A percentile compares a stretch with the other conserved stretches of the same genome.
Conservation (phyloP, 441 rosid species). For the Croton laevigatus region DNA sequence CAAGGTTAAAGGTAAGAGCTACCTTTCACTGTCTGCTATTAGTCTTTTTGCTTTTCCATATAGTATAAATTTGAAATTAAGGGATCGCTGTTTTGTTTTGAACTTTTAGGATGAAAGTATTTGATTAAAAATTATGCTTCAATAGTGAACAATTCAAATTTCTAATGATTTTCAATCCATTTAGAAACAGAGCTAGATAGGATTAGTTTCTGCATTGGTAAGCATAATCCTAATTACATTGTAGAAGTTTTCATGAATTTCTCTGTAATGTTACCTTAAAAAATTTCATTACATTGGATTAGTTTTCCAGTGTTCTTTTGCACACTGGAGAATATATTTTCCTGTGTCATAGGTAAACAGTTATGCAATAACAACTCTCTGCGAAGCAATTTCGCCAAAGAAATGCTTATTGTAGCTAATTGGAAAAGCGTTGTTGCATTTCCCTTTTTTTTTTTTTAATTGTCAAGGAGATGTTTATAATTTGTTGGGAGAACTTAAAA, state of each 20-base stretch:
- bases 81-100: not conserved
- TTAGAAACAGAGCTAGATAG: not conserved
- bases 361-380: not conserved
- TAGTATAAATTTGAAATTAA: too few species aligned
- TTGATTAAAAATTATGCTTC: not conserved
- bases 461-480: not conserved
- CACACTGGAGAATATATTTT: too few species aligned
- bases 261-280: too few species aligned
- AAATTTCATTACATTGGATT: too few species aligned
- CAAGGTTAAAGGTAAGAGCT: slow-evolving; percentile 70
- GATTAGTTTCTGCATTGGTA: not conserved
- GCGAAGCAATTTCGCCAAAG: not conserved
- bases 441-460: not conserved
- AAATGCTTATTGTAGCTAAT: not conserved
- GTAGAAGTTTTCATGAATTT: too few species aligned
- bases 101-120: not conserved
- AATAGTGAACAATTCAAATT: not conserved
- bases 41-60: not conserved
- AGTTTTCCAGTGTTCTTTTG: too few species aligned
- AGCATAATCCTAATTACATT: too few species aligned
- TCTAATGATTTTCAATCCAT: not conserved
- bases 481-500: not conserved
- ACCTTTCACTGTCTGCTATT: not conserved
- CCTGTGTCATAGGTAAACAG: not conserved
- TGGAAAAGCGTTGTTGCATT: not conserved